Conservation (phyloP, 2,329 filamentous ascomycete species). For the Delphinella strobiligena region DNA sequence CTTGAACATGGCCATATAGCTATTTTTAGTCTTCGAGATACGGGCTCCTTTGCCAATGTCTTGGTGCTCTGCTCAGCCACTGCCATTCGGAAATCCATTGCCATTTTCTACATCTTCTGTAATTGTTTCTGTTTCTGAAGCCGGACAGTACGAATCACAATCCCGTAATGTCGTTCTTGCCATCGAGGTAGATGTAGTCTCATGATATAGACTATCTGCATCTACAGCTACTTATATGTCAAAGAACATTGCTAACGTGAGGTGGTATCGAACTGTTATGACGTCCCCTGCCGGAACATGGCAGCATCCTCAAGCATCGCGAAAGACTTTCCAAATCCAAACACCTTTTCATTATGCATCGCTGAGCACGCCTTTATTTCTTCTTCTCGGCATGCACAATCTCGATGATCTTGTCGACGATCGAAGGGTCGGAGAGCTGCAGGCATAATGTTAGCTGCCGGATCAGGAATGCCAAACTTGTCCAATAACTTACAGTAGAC, state of each 20-base stretch:
- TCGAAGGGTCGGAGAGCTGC: constrained; percentile 75
- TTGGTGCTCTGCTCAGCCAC: too few relatives aligned
- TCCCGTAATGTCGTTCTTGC: too few relatives aligned
- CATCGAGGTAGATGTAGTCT: too few relatives aligned
- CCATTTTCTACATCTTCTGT: too few relatives aligned
- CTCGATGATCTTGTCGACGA: constrained; percentile 82
- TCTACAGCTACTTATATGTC: too few relatives aligned
- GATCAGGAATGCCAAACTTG: not conserved
- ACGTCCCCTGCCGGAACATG: not conserved
- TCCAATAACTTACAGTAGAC: constrained; percentile 57
- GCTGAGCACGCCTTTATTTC: not conserved
- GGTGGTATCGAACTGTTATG: not conserved
- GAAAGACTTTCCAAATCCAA: not conserved
- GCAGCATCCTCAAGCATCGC: not conserved
- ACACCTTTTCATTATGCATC: not conserved
- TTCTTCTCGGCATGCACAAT: constrained; percentile 53
- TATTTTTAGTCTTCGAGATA: too few relatives aligned
- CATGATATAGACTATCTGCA: too few relatives aligned
- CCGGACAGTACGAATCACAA: too few relatives aligned
- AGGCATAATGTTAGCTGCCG: constrained; percentile 5
- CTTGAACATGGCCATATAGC: too few relatives aligned
- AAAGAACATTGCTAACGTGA: not conserved
- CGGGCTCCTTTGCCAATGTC: too few relatives aligned
- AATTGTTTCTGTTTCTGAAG: too few relatives aligned
- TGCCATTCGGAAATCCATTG: too few relatives aligned